phyloP scores from a whole-genome alignment of 176 grass and related monocot species.

The Raddia guianensis region DNA sequence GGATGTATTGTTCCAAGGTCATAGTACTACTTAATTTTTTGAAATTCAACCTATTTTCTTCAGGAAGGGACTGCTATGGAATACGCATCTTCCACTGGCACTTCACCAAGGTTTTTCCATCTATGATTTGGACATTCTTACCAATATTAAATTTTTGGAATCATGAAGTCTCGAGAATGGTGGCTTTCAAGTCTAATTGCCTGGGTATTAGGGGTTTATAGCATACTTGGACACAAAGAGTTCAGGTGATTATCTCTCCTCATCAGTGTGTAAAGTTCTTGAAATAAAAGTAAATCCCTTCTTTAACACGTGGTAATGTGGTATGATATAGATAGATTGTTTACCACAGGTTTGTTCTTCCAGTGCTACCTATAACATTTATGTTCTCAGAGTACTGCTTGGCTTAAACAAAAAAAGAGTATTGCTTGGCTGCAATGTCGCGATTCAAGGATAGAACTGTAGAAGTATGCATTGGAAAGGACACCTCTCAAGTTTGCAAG shows the following conservation, averaged over 20 bases:
- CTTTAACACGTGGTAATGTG: neutral
- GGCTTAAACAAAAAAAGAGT: slow-evolving; percentile 28
- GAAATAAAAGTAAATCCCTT: neutral
- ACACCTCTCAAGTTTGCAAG: slow-evolving; percentile 47
- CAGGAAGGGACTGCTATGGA: slow-evolving; percentile 89
- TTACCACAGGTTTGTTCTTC: slow-evolving; percentile 88
- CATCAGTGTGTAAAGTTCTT: slow-evolving; percentile 25
- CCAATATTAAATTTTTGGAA: slow-evolving; percentile 62
- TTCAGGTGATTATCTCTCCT: slow-evolving; percentile 66
- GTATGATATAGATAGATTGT: slow-evolving; percentile 21
- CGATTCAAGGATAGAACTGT: slow-evolving; percentile 45
- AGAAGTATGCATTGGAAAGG: slow-evolving; percentile 37
- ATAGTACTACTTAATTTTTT: slow-evolving; percentile 93
- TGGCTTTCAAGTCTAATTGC: slow-evolving; percentile 69
- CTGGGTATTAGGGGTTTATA: slow-evolving; percentile 92
- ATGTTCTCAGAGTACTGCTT: slow-evolving; percentile 87
- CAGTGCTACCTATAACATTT: slow-evolving; percentile 79
- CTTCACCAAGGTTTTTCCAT: slow-evolving; percentile 89
- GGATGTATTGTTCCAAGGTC: slow-evolving; percentile 71
- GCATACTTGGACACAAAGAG: slow-evolving; percentile 94
- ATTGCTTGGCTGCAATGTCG: slow-evolving; percentile 63
- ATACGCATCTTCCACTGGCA: slow-evolving; percentile 91
- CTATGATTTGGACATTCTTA: slow-evolving; percentile 87
- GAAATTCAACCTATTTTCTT: slow-evolving; percentile 93
- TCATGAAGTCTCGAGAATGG: slow-evolving; percentile 75